Evolutionary conservation across 768 basidiomycete genomes (phyloP), one percentile per base, ranked within the genome.

Genomic region (Gymnopilus junonius): DNA sequence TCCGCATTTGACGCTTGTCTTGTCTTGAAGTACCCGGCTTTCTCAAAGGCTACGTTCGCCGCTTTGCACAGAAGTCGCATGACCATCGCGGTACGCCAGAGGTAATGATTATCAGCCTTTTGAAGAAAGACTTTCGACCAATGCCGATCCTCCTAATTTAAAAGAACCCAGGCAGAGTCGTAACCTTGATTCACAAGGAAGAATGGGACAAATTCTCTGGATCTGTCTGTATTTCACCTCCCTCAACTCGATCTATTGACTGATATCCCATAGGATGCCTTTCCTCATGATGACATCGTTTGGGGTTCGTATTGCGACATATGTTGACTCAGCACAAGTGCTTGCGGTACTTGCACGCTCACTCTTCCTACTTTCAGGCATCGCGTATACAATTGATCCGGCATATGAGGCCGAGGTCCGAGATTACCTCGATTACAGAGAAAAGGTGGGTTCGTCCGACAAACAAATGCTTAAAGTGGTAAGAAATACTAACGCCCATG

Each of bases 51-150:
- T 95, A 94, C 63, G 92, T 96, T 0, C 85, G 95, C 1, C 81
- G 95, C 27, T 97, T 97, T 69, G 93, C 95, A 0, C 94, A 97
- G 76, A 85, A 87, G 71, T 96, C 94, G 59, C 92, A 94, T 72
- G 95, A 98, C 71, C 95, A 98, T 75, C 84, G 95, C 11, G 95
- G 95, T 20, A 96, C 94, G 0, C 92, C 88, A 2, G 90, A 94
- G 79, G 90, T 92, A 39, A 32, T 31, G 7, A 10, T 7, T 48
- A 59, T 43, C 14, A 46, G 54, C 25, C 2, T 4, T 14, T 46
- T 14, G 54, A 21, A 20, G n/a, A n/a, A n/a, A n/a, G n/a, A n/a
- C n/a, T n/a, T n/a, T n/a, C n/a, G n/a, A n/a, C n/a, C n/a, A n/a
- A 31, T 11, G 6, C 4, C 48, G 20, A 27, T 14, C 20, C n/a